Evolutionary conservation across 2,329 filamentous ascomycete species (phyloP), one percentile per base, ranked within the genome.

Genomic region (Geosmithia morbida): DNA sequence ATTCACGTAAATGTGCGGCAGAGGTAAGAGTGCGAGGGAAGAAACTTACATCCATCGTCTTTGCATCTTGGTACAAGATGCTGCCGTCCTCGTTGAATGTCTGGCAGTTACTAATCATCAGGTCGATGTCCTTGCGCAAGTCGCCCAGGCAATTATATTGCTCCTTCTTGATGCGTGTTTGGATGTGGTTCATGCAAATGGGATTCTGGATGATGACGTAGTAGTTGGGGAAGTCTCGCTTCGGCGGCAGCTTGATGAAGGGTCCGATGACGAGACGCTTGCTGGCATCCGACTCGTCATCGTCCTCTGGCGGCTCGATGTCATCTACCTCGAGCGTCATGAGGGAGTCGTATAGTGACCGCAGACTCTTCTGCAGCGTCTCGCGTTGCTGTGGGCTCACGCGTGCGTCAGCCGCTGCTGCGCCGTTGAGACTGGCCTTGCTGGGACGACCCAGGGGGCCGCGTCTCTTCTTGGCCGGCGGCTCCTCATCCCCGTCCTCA

Each of bases 11-110:
- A 26, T 11, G 19, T 30, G 6, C 20, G 5, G 18, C 13, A 42
- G 7, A 22, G 14, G 41, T 16, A 8, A 26, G 33, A 13, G 11
- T 29, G 7, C 7, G 17, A 19, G 7, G 13, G 20, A 43, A 3
- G 13, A 30, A 47, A 53, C 81, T 70, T 70, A 94, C 88, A 75
- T 95, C 86, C 65, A 98, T 96, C 48, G 84, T 73, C 63, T 89
- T 89, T 45, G 90, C 90, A 70, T 98, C 92, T 58, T 86, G 77
- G 67, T 89, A 97, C 47, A 98, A 75, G 56, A 94, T 71, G 64
- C 89, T 96, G 49, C 83, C 85, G 60, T 97, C 92, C 65, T 98
- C 94, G 59, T 98, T 98, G 71, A 94, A 98, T 2, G 85, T 92
- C 62, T 87, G 79, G 54, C 90, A 95, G 64, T 98, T 98, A 60